Conservation (phyloP, 305 asterid genomes). For the Fraxinus floribunda region DNA sequence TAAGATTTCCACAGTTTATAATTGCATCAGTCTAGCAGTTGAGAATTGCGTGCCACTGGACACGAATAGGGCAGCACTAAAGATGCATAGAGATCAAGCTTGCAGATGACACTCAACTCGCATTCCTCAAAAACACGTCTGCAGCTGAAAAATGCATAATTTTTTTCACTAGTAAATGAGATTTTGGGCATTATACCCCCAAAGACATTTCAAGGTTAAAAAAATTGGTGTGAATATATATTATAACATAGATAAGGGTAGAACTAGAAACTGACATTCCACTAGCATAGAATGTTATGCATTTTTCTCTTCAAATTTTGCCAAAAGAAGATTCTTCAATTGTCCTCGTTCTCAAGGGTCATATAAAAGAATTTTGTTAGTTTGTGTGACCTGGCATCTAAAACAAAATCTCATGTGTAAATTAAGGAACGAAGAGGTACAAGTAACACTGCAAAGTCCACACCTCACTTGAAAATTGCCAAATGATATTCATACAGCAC, state of each 20-base stretch:
- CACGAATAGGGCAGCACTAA: background rate
- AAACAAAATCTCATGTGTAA: constrained; percentile 43
- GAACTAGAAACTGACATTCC: background rate
- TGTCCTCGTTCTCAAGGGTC: background rate
- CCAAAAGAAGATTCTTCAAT: background rate
- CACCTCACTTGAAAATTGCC: constrained; percentile 40
- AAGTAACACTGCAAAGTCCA: constrained; percentile 27
- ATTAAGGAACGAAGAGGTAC: constrained; percentile 37
- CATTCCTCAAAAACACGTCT: background rate
- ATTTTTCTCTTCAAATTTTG: background rate
- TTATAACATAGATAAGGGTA: background rate
- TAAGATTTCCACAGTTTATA: background rate
- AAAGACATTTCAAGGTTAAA: background rate
- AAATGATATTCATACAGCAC: constrained; percentile 44
- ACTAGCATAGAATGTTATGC: background rate
- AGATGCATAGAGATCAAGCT: background rate
- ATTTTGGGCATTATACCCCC: background rate
- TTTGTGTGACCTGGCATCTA: constrained; percentile 16
- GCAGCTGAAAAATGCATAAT: background rate
- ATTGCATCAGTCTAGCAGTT: background rate
- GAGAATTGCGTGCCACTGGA: background rate
- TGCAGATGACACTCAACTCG: background rate
- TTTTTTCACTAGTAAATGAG: background rate
- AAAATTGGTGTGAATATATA: background rate
- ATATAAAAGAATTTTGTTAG: background rate